Base-by-base conservation (phyloP, 169 alveolate genomes). In the Theileria sp. region DNA sequence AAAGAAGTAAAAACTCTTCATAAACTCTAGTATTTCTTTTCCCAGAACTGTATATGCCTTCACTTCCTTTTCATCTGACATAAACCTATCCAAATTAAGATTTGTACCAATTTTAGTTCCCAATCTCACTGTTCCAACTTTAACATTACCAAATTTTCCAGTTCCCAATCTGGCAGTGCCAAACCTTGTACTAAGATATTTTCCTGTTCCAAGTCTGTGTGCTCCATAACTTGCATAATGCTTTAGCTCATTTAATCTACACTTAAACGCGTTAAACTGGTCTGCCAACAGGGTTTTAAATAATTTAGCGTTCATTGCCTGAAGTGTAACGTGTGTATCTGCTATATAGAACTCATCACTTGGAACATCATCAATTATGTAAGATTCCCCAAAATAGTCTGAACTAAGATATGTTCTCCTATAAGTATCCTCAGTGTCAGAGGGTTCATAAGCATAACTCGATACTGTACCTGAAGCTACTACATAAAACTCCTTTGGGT, bases 401-500 rank as follows among this genome's bases (percentile, higher is more conserved):
- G 91, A 80, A 23, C 84, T 79, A 38, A 68, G 56, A 32, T 82
- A 87, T 34, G 78, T 75, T 28, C 86, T 85, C 49, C 80, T 38
- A 56, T 76, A 80, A 23, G 72, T 60, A 19, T 81, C 81, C 19
- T 87, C 87, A 28, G 68, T 60, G 67, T 80, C 89, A 32, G 65
- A 67, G 7, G 94, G 88, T 32, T 86, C 79, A 50, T 86, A 91
- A n/a, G 77, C 56, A 76, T 88, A 89, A 32, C 83, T 79, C 50
- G 94, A 89, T 21, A 82, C 92, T 21, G 92, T 88, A 17, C 94
- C 94, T 1, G 94, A 88, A n/a, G 93, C 81, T 21, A 91, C 72
- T 32, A 86, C 69, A 49, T 75, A 86, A 50, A 91, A 88, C n/a
- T 81, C 81, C 21, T 83, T 84, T 49, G 94, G 88, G 12, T 75